Evolutionary conservation across 345 rosid genomes (phyloP), one percentile per base, ranked within the genome.

Genomic region (Sisymbrium irio): DNA sequence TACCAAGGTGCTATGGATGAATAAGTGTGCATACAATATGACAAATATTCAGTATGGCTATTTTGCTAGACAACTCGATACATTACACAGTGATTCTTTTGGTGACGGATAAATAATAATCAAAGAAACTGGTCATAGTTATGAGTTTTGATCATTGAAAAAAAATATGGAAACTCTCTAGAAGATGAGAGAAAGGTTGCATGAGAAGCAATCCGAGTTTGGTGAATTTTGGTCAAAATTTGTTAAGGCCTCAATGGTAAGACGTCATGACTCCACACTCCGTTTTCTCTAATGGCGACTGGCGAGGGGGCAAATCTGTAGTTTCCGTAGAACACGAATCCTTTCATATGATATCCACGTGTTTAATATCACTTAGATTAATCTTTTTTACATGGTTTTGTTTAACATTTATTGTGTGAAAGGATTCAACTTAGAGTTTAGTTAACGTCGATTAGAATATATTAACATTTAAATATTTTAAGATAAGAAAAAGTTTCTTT

Each of bases 171-270:
- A 47, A 58, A 36, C 8, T 36, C 62, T 69, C 75, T 62, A 76
- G 79, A 76, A 69, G 79, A 55, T 18, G 60, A 47, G 3, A 65
- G 72, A 77, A 77, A 65, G 72, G 64, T 77, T 77, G 76, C 76
- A 64, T 77, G 80, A 61, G 80, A 77, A 77, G 80, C 80, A 77
- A 77, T 71, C 40, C 32, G 35, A 77, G 72, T 71, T 77, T 77
- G 80, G 80, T 77, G 80, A 58, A 39, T 77, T 76, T 69, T 76
- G 72, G 80, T 77, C 80, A 71, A 49, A 77, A 57, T 71, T 71
- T 77, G 66, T 77, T 65, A 71, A 40, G 72, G 76, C 39, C 67
- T 54, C 49, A 57, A 77, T 70, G 80, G 80, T 77, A 71, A 77
- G 66, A 70, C 56, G 80, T 77, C 80, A 70, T 56, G 71, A 63